Evolutionary conservation across 495 filamentous ascomycete genomes (phyloP), one percentile per base, ranked within the genome.

Genomic region (Neurospora sp.): DNA sequence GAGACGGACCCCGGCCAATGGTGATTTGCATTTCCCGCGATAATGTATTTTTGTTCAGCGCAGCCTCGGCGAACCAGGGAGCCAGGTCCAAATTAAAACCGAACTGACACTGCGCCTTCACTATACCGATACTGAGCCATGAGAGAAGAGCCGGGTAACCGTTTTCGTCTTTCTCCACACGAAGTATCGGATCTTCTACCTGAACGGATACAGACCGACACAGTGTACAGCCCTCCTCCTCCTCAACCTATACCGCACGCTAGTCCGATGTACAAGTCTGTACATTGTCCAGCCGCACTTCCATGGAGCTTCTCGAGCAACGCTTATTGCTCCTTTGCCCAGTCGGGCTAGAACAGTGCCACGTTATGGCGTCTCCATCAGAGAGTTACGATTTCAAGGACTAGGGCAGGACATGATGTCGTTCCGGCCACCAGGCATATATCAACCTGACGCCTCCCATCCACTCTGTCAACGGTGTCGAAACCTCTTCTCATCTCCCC

Each of bases 1-100:
- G 39, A 37, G 18, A 38, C 38, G 61, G 39, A 59, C 22, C 27
- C 38, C 48, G 73, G 68, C 71, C 73, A 74, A 74, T 74, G 53
- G 35, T 31, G 69, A 39, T n/a, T 53, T 31, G 53, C 14, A 65
- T 31, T 39, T 68, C 9, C 22, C 16, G 14, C 11, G 20, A 39
- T 20, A 10, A 27, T 38, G 35, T 72, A 72, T 72, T 74, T 72
- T 70, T 69, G 44, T 72, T 72, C 73, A 74, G 73, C 73, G 70
- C 71, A 70, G 73, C 73, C 71, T 72, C 70, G 39, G 35, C 5
- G 39, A 38, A 65, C 53, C 27, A 18, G 27, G 53, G 53, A 31
- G 53, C 44, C 31, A 31, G 41, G 42, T 59, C 14, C 71, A 46
- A 72, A 72, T 70, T 2, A 70, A 14, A 31, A 70, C 20, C 37